phyloP scores from a whole-genome alignment of 106 monocot species.

The Posidonia australis region DNA sequence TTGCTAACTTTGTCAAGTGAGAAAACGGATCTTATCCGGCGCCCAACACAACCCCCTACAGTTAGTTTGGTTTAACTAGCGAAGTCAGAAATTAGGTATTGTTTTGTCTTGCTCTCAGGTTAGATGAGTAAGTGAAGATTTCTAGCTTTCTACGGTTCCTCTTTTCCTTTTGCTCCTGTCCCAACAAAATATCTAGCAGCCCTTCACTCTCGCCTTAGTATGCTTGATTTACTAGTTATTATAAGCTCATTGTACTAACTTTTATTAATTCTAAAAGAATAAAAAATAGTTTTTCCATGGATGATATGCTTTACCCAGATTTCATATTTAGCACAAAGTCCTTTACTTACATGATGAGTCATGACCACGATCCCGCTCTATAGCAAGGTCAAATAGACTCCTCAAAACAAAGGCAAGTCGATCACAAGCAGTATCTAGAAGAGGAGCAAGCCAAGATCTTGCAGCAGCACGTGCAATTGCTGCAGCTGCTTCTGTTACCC shows the following conservation, averaged over 20 bases:
- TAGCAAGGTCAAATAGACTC: slow-evolving; percentile 80
- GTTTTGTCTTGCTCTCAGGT: too few species aligned
- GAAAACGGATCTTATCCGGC: too few species aligned
- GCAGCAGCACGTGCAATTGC: slow-evolving; percentile 96
- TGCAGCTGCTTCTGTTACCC: slow-evolving; percentile 74
- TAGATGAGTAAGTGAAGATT: too few species aligned
- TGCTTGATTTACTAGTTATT: neutral
- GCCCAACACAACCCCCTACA: too few species aligned
- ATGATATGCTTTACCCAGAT: neutral
- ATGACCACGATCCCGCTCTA: slow-evolving; percentile 52
- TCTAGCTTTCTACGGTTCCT: too few species aligned
- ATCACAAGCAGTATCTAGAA: slow-evolving; percentile 89
- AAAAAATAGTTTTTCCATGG: neutral
- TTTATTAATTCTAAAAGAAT: neutral
- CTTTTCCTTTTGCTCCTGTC: too few species aligned
- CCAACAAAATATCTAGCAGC: too few species aligned
- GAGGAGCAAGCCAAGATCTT: slow-evolving; percentile 82
- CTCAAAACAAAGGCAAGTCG: slow-evolving; percentile 82
- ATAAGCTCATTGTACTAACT: neutral
- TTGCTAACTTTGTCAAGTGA: too few species aligned
- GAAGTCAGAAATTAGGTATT: too few species aligned
- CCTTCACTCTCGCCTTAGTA: too few species aligned
- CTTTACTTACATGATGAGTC: slow-evolving; percentile 51
- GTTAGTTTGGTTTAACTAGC: too few species aligned
- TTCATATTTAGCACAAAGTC: neutral